Base-by-base conservation (phyloP, 73 alveolate genomes). In the Diophrys appendiculata region DNA sequence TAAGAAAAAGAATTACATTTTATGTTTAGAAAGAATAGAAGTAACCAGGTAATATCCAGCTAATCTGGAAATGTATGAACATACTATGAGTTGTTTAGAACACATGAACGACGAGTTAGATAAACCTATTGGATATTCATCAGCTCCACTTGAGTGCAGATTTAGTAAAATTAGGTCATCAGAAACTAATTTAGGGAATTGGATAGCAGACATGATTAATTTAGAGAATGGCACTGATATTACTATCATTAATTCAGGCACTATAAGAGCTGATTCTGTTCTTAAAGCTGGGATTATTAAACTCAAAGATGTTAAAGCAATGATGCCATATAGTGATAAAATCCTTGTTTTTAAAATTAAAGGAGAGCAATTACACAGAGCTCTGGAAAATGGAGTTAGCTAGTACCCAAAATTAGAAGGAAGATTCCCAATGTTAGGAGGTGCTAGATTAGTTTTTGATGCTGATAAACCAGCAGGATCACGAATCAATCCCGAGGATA, bases 331-430 rank as follows among this genome's bases (percentile, higher is more conserved):
- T 68, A 82, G 87, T 25, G 97, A 92, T 75, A 64, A 56, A 30
- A 76, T 92, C 3, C 82, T 84, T 22, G 78, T 73, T 0, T 71
- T 75, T n/a, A 86, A 69, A 65, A 54, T 92, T 2, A 55, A 82
- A 33, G 97, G 97, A 27, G 67, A 83, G 23, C 68, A 76, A 30
- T 30, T 92, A 2, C 76, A 77, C 52, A 0, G 73, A 69, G 80
- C 88, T 2, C 76, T 92, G 5, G 97, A 92, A 69, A 88, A 88
- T 77, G 89, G 93, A 43, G 90, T 90, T 8, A 65, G 87, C 1
- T 77, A 83, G 53, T 88, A 34, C 26, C 96, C 96, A 5, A 65
- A 76, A 31, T 29, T 53, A 25, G 92, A 90, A 67, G 96, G 96
- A 1, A 65, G 92, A 70, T 90, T 86, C 88, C 88, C 86, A 2